Evolutionary conservation across 2,329 filamentous ascomycete genomes (phyloP), one percentile per base, ranked within the genome.

Genomic region (Macrophomina phaseolina): DNA sequence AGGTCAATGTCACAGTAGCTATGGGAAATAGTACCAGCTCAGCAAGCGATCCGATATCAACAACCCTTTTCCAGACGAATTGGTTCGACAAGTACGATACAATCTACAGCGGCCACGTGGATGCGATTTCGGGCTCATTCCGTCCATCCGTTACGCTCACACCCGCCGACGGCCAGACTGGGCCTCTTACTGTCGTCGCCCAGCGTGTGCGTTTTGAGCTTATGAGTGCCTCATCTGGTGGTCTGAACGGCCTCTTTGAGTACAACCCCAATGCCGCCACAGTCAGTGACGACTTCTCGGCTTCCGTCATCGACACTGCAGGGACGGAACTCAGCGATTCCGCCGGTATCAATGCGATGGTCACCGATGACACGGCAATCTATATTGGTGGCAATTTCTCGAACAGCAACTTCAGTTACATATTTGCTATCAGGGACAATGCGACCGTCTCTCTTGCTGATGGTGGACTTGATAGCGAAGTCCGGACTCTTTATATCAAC

Each of bases 61-160:
- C 84, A 0, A 85, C 86, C 0, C 81, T 97, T 7, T 96, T 87
- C 76, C 95, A 99, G 79, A 97, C 94, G 18, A 99, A 99, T 80
- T 87, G 96, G 76, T 96, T 90, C 77, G 94, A 98, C 82, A 99
- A 99, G 79, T 98, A 97, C 75, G 95, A 99, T 75, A 89, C 92
- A 71, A 89, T 99, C 67, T 97, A 93, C 79, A 91, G 90, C 70
- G 95, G 94, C 55, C 89, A 89, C 70, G 88, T 99, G 64, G 93
- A 98, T 75, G 89, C 89, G 64, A 89, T 86, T 64, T 90, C 87
- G 9, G 82, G 81, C 69, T 86, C 85, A 23, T 97, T 97, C 83
- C 89, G 89, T 49, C 93, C 94, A 14, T 87, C 87, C 4, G 89
- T 99, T 63, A 97, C 91, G 0, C 81, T 99, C 52, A 85, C 88